Base-by-base conservation (phyloP, 306 rosid genomes). In the Crataegus laevigata region DNA sequence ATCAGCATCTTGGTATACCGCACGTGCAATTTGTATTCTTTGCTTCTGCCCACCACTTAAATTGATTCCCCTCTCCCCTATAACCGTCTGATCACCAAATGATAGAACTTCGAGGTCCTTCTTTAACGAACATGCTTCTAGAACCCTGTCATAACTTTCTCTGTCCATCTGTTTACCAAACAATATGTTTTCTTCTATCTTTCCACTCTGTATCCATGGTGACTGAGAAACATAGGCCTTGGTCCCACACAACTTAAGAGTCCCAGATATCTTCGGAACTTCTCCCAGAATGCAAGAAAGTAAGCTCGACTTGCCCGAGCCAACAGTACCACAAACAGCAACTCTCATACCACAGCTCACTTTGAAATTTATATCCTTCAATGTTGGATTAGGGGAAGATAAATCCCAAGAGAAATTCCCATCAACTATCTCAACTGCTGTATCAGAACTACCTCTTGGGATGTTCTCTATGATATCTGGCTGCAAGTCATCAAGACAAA, bases 21-120 rank as follows among this genome's bases (percentile, higher is more conserved):
- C 90, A 34, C 97, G 92, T 0, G 96, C 97, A 40, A 92, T 92
- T 77, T 92, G 96, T 32, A 92, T 83, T 77, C 97, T 88, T 79
- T 92, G 96, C 80, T 90, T 90, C 85, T 90, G 97, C 45, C 97
- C 97, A 3, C 96, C 96, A 72, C 97, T 92, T 88, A 92, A 82
- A 84, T 88, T 92, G 79, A 92, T 92, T 66, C 97, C 97, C 71
- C 90, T 83, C 83, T 92, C 97, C 69, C 97, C 96, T 34, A 92
- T 86, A 58, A 92, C 80, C 1, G 97, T 92, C 34, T 92, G 96
- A 82, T 92, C 97, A 30, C 97, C 96, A 32, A 82, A 88, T 55
- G 96, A 78, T 11, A 92, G 85, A 81, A 90, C 65, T 82, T 90
- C 94, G 22, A 92, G 77, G 82, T 92, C 96, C 80, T 88, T 90